A percentile compares a stretch with the other conserved stretches of the same genome.
Evolutionary conservation across 148 eudicot species (phyloP).

Genomic region (Amaranthus cruentus): DNA sequence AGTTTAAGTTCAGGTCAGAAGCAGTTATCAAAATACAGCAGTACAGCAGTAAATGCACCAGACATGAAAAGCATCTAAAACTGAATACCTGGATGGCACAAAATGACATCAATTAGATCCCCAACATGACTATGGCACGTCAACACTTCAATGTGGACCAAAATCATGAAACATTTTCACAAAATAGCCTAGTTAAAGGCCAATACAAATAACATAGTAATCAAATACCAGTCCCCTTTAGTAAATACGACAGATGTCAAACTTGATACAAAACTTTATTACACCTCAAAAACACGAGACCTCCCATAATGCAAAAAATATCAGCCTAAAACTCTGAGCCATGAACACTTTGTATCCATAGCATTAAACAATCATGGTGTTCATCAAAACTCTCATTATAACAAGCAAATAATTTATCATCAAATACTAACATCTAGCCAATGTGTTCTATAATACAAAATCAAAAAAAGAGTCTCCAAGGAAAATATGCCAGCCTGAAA

Average conservation of each 20-base stretch:
- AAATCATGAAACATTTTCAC: not conserved
- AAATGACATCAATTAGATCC: not conserved
- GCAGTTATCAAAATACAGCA: not conserved
- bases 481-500: not conserved
- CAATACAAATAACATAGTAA: not conserved
- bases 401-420: not conserved
- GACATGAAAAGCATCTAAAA: not conserved
- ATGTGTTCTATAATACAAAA: not conserved
- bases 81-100: slow-evolving; percentile 1
- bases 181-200: not conserved
- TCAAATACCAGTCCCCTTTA: not conserved
- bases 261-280: not conserved
- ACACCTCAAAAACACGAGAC: not conserved
- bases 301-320: not conserved
- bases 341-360: not conserved
- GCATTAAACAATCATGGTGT: not conserved
- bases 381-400: not conserved
- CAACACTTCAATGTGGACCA: too few relatives aligned
- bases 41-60: not conserved
- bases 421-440: not conserved
- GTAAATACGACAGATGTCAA: not conserved
- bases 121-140: too few relatives aligned
- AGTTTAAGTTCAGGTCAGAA: not conserved
- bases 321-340: not conserved
- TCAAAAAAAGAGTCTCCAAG: not conserved